Evolutionary conservation across 140 eudicot genomes (phyloP).

Genomic region (Anethum foeniculum): DNA sequence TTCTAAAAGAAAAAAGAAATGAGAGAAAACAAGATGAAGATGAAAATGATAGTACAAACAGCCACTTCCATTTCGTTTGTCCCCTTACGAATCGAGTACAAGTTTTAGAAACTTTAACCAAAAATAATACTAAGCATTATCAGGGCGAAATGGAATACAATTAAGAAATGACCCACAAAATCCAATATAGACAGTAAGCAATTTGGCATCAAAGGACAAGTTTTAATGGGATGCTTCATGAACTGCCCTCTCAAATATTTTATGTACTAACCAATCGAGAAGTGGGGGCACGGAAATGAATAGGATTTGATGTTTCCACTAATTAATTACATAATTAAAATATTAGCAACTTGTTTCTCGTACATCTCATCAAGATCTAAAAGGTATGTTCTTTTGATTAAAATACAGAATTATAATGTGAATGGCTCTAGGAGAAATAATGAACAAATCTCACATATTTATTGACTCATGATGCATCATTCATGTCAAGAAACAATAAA

Average conservation of each 20-base stretch:
- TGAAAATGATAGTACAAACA: neutral
- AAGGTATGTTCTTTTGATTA: neutral
- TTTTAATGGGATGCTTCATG: neutral
- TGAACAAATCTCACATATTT: neutral
- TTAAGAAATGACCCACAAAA: neutral
- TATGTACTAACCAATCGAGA: neutral
- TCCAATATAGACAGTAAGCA: neutral
- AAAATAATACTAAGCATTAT: neutral
- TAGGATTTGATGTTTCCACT: conserved; percentile 1
- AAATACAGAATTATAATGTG: neutral
- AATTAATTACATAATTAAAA: neutral
- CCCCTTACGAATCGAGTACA: neutral
- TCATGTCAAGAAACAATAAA: neutral
- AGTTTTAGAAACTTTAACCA: neutral
- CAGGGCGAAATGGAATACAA: neutral
- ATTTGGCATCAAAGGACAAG: neutral
- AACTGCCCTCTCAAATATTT: neutral
- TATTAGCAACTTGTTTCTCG: conserved; percentile 6
- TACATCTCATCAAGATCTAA: neutral
- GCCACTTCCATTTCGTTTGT: neutral
- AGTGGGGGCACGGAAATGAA: neutral
- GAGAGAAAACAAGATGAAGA: neutral
- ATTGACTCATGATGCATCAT: conserved; percentile 5
- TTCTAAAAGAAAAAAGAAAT: neutral
- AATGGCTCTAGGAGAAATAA: neutral